Base-by-base conservation (phyloP, 805 yeast species). In the Hanseniaspora vineae region DNA sequence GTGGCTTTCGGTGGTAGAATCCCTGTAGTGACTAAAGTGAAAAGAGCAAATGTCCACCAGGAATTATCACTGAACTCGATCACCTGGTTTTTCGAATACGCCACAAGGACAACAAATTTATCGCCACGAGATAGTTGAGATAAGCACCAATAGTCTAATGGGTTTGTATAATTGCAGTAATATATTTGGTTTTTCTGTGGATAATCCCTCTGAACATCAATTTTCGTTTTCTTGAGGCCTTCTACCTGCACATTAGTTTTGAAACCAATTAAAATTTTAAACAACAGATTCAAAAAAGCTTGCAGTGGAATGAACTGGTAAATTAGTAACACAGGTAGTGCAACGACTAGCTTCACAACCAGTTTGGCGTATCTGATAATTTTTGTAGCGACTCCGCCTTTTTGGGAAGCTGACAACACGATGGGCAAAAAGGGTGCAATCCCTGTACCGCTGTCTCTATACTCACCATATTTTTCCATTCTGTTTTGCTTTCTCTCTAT, bases 361-460 rank as follows among this genome's bases (percentile, higher is more conserved):
- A 55, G 9, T 11, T 50, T 40, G 6, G 51, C 15, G 6, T 47
- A 46, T 39, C 33, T 45, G 31, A 35, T 45, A 14, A 39, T 44
- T 45, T 46, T 42, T 19, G 42, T 6, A 15, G 45, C 52, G 29
- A 35, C 48, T 18, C 54, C 50, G 17, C 51, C 51, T 2, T 52
- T 49, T 12, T 46, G 40, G 31, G 49, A 44, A 17, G 50, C 44
- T n/a, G 44, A 31, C 31, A 71, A 59, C 40, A 60, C 50, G 54
- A 60, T 54, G 1, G 95, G 95, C 66, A 83, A 68, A 54, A 86
- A 87, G 2, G 96, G 96, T 0, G 95, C 81, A 35, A 88, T 84
- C n/a, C 96, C 96, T 1, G 96, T 88, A 4, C 90, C 92, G 52
- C 80, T 84, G 59, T 87, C 96, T 63, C 96, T 74, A 81, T 84